Percentiles rank a stretch among this genome's conserved stretches.
Conservation (phyloP, 2,329 filamentous ascomycete genomes). For the Pseudopithomyces maydicus region DNA sequence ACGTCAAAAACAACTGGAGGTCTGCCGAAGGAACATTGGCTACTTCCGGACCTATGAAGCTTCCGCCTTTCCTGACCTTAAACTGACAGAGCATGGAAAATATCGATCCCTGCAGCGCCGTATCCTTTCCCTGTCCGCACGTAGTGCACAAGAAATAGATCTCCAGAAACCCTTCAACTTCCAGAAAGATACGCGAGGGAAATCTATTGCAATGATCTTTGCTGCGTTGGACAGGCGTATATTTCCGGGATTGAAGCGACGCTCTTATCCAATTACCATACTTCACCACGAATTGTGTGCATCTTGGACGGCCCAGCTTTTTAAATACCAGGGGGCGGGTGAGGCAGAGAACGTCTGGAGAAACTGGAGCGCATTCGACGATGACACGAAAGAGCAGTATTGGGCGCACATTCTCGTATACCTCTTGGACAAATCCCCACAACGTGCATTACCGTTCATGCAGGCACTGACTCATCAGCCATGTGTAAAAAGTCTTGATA, state of each 20-base stretch:
- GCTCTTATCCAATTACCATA: conserved; percentile 23
- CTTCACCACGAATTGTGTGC: conserved; percentile 24
- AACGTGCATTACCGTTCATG: conserved; percentile 34
- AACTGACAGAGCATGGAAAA: conserved; percentile 23
- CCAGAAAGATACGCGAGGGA: background rate
- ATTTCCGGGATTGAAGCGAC: conserved; percentile 21
- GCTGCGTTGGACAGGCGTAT: conserved; percentile 30
- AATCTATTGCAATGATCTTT: conserved; percentile 18
- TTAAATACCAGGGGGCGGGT: conserved; percentile 6
- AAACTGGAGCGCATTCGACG: conserved; percentile 27
- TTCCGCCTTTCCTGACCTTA: background rate
- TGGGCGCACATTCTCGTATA: conserved; percentile 34
- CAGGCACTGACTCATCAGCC: conserved; percentile 25
- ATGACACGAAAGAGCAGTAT: conserved; percentile 13
- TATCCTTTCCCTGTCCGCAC: conserved; percentile 19
- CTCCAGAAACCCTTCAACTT: conserved; percentile 7
- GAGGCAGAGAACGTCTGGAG: conserved; percentile 16
- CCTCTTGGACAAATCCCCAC: conserved; percentile 31
- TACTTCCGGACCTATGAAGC: background rate
- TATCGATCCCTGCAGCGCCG: conserved; percentile 37
- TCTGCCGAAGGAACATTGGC: background rate
- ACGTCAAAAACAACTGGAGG: background rate
- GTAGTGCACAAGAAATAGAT: background rate
- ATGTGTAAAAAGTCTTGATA: conserved; percentile 33
- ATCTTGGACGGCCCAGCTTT: conserved; percentile 16